Evolutionary conservation across 108 stramenopile genomes (phyloP).

Genomic region (Schizochytrium sp.): DNA sequence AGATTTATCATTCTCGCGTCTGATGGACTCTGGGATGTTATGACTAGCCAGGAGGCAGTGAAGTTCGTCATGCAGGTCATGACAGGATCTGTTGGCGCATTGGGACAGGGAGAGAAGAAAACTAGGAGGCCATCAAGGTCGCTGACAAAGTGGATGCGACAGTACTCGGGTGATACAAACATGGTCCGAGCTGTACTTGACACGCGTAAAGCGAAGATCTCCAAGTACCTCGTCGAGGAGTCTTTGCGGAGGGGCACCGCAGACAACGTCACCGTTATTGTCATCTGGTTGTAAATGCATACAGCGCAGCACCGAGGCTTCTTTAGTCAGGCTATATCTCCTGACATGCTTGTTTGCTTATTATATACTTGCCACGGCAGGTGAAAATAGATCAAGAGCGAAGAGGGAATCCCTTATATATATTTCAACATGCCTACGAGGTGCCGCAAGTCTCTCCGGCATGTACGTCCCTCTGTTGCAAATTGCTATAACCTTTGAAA

Average conservation of each 20-base stretch:
- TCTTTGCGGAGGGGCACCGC: constrained; percentile 70
- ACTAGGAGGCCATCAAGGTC: constrained; percentile 64
- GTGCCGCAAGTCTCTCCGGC: no score
- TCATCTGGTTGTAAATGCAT: constrained; percentile 68
- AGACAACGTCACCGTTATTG: constrained; percentile 74
- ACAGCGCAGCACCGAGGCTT: not conserved
- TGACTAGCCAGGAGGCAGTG: constrained; percentile 92
- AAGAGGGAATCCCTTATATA: no score
- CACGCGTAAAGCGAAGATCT: constrained; percentile 74
- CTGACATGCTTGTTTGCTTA: no score
- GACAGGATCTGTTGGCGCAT: constrained; percentile 67
- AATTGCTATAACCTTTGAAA: no score
- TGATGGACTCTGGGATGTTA: constrained; percentile 97
- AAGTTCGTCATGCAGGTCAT: constrained; percentile 78
- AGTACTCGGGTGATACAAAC: constrained; percentile 67
- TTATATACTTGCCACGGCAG: no score
- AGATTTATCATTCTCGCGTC: constrained; percentile 83
- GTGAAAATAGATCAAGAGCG: no score
- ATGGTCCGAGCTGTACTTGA: constrained; percentile 72
- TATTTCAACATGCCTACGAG: no score
- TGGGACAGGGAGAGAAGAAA: constrained; percentile 64
- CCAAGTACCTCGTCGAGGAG: constrained; percentile 74
- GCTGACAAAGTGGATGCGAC: constrained; percentile 69
- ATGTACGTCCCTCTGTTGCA: no score
- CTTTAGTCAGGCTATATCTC: no score